Conservation (phyloP, 805 yeast genomes). For the Starmerella lactis-condensi region DNA sequence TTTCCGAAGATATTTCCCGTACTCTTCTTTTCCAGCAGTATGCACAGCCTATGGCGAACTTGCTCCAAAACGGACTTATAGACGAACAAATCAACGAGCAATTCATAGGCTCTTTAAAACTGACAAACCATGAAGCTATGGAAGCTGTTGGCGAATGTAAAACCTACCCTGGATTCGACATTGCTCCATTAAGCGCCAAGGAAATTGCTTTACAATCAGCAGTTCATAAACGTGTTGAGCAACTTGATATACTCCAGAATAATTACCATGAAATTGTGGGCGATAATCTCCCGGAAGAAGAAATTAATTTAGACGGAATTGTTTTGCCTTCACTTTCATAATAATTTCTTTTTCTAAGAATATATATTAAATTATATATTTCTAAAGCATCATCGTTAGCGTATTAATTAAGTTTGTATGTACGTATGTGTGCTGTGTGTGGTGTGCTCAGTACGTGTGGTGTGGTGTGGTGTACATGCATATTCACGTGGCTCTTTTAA, state of each 20-base stretch:
- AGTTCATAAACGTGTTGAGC: conserved; percentile 48
- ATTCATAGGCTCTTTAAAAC: conserved; percentile 54
- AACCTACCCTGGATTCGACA: conserved; percentile 74
- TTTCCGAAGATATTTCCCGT: conserved; percentile 78
- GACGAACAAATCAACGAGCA: conserved; percentile 80
- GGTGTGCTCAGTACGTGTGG: no score
- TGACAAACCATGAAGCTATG: conserved; percentile 65
- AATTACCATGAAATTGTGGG: conserved; percentile 13
- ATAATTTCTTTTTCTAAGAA: no score
- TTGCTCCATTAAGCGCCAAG: no score
- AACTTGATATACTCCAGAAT: conserved; percentile 15
- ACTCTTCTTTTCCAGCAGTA: conserved; percentile 65
- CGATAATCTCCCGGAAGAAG: background rate
- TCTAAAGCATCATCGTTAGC: no score
- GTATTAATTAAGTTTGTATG: no score
- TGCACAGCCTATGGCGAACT: conserved; percentile 44
- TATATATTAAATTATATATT: no score
- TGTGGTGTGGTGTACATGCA: no score
- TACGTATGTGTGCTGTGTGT: no score
- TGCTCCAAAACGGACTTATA: conserved; percentile 75
- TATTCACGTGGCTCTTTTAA: no score
- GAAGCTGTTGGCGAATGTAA: conserved; percentile 51
- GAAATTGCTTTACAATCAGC: conserved; percentile 54
- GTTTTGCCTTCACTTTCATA: no score
- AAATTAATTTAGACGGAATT: no score